phyloP scores from a whole-genome alignment of 768 basidiomycete genomes.

The Termitomyces eurrhizus region DNA sequence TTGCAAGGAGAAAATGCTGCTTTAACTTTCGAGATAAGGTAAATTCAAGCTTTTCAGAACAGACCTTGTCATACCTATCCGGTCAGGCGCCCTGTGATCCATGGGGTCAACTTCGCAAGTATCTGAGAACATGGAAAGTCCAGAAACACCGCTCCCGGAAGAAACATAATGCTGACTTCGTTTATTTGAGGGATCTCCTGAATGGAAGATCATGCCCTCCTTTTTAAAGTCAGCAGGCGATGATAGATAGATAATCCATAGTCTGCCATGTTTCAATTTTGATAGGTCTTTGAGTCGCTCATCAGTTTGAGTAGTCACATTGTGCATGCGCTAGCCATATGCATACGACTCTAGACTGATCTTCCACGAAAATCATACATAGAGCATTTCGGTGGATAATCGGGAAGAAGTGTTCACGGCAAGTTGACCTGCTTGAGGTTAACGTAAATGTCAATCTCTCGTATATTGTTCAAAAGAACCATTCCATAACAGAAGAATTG shows the following conservation, averaged over 20 bases:
- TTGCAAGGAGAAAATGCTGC: neutral
- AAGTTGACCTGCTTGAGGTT: conserved; percentile 1
- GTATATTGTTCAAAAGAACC: neutral
- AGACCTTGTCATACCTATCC: conserved; percentile 22
- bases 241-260: conserved; percentile 39
- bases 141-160: conserved; percentile 44
- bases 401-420: conserved; percentile 24
- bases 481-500: conserved; percentile 6
- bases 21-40: neutral
- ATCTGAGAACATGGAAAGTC: conserved; percentile 32
- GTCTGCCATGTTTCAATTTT: conserved; percentile 21
- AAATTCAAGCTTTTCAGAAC: neutral
- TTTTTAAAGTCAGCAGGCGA: conserved; percentile 24
- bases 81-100: conserved; percentile 39
- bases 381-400: conserved; percentile 27
- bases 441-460: neutral
- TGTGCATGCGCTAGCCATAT: conserved; percentile 28
- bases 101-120: conserved; percentile 22
- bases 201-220: conserved; percentile 21
- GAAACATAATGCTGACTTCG: conserved; percentile 33
- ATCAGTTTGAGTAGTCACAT: conserved; percentile 33
- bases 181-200: conserved; percentile 30
- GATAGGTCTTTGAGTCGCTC: conserved; percentile 29
- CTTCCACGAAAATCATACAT: conserved; percentile 27
- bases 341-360: conserved; percentile 32